Conservation (phyloP, 768 basidiomycete genomes). For the Sarcodon sp. region DNA sequence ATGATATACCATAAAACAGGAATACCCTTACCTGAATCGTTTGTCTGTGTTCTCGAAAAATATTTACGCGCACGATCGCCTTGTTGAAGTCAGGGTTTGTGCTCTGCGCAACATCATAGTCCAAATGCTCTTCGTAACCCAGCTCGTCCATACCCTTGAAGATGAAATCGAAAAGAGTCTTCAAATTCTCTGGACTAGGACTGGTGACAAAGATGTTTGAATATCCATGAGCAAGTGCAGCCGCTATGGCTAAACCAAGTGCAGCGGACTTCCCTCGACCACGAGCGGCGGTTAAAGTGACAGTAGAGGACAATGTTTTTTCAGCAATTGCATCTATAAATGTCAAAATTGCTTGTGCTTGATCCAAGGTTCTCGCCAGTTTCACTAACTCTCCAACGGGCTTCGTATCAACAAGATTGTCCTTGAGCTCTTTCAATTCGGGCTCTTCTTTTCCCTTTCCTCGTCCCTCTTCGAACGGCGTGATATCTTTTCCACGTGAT, state of each 20-base stretch:
- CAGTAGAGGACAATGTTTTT: conserved; percentile 89
- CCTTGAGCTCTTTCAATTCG: conserved; percentile 70
- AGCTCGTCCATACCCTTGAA: conserved; percentile 93
- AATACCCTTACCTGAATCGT: conserved; percentile 71
- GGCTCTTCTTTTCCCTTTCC: conserved; percentile 39
- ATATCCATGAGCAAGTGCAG: conserved; percentile 87
- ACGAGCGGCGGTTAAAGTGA: conserved; percentile 87
- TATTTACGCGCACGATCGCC: conserved; percentile 89
- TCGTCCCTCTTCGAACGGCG: conserved; percentile 38
- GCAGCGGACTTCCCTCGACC: conserved; percentile 97
- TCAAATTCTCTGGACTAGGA: conserved; percentile 95
- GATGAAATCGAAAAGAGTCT: conserved; percentile 94
- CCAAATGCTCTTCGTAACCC: conserved; percentile 94
- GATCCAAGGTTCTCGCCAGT: conserved; percentile 85
- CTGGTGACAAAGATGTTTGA: conserved; percentile 97
- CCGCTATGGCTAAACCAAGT: conserved; percentile 87
- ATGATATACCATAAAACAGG: too few species aligned
- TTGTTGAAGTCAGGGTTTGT: conserved; percentile 93
- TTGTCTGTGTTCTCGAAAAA: conserved; percentile 88
- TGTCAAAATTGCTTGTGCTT: conserved; percentile 87
- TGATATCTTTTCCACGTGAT: conserved; percentile 89
- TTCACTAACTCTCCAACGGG: conserved; percentile 84
- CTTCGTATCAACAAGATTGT: conserved; percentile 68
- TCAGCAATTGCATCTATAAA: conserved; percentile 91
- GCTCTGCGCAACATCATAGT: conserved; percentile 93